Evolutionary conservation across 2,329 filamentous ascomycete genomes (phyloP).

Genomic region (Reticulascus tulasneorum): DNA sequence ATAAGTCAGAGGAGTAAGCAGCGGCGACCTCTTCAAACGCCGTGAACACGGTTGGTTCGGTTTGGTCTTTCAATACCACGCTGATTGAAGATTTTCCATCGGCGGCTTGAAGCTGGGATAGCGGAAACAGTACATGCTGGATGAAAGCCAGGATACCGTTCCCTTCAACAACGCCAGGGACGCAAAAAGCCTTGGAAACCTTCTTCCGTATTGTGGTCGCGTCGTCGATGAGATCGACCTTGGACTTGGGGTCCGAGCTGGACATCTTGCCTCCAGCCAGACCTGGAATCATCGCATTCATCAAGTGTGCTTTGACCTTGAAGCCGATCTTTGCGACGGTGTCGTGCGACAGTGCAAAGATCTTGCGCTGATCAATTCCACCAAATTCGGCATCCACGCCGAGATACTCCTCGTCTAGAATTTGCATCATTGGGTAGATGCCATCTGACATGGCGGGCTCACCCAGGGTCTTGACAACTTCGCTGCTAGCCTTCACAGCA

Average conservation of each 20-base stretch:
- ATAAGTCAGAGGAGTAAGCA: no score
- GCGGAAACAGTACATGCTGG: constrained; percentile 81
- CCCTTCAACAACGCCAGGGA: constrained; percentile 71
- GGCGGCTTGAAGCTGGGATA: constrained; percentile 55
- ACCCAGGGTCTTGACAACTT: constrained; percentile 71
- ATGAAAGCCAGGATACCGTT: constrained; percentile 87
- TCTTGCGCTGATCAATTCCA: constrained; percentile 81
- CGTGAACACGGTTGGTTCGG: constrained; percentile 11
- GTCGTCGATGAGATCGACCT: constrained; percentile 88
- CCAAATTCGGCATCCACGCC: constrained; percentile 87
- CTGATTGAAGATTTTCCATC: constrained; percentile 64
- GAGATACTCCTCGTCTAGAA: constrained; percentile 85
- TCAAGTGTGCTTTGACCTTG: constrained; percentile 56
- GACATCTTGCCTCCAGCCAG: constrained; percentile 84
- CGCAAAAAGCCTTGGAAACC: constrained; percentile 77
- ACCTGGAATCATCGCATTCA: constrained; percentile 89
- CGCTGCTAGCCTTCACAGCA: constrained; percentile 85
- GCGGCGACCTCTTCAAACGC: no score
- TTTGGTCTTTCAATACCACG: constrained; percentile 26
- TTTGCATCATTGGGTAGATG: constrained; percentile 84
- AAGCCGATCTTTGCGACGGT: constrained; percentile 84
- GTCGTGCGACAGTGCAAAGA: constrained; percentile 82
- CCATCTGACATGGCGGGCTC: constrained; percentile 63
- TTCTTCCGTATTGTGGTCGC: constrained; percentile 75
- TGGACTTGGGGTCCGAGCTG: constrained; percentile 71